These are phyloP conservation scores for Chalaropsis thielavioides DNA, from an alignment of 2,329 filamentous ascomycete genomes.

Conservation along the genomic window DNA sequence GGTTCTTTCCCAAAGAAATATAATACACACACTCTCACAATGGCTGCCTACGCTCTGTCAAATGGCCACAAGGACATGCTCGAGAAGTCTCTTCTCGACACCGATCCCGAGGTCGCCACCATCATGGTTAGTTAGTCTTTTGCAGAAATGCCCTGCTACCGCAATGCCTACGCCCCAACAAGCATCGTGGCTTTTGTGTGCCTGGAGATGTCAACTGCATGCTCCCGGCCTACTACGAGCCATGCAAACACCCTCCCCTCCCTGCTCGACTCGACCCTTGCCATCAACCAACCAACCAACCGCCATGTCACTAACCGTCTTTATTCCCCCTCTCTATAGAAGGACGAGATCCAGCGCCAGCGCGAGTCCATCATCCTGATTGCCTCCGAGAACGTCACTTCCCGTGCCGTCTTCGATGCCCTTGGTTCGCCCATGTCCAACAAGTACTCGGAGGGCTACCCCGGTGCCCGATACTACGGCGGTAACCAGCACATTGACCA, in stretches of 20 bases:
- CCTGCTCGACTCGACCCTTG: background rate
- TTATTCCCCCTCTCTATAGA: conserved; percentile 33
- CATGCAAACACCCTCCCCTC: background rate
- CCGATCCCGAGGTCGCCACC: conserved; percentile 83
- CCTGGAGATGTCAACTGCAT: conserved; percentile 1
- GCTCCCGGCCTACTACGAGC: conserved; percentile 7
- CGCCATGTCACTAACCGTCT: conserved; percentile 18
- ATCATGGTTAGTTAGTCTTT: conserved; percentile 74
- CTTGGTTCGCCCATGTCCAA: conserved; percentile 91
- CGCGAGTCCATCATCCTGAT: conserved; percentile 98
- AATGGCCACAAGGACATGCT: conserved; percentile 59
- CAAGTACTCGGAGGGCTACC: conserved; percentile 99
- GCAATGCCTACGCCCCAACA: background rate
- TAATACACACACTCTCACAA: conserved; percentile 22
- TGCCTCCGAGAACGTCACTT: conserved; percentile 98
- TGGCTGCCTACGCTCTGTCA: conserved; percentile 38
- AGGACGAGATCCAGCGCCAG: conserved; percentile 90
- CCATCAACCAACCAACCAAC: conserved; percentile 23
- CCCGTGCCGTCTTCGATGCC: conserved; percentile 92
- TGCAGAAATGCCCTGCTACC: background rate
- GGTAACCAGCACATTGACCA: conserved; percentile 98
- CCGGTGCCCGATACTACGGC: conserved; percentile 95
- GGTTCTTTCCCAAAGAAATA: background rate
- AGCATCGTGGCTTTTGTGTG: background rate
- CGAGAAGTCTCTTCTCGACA: conserved; percentile 83